Conservation (phyloP, 31 red algal species). For the Odonthalia washingtoniensis region DNA sequence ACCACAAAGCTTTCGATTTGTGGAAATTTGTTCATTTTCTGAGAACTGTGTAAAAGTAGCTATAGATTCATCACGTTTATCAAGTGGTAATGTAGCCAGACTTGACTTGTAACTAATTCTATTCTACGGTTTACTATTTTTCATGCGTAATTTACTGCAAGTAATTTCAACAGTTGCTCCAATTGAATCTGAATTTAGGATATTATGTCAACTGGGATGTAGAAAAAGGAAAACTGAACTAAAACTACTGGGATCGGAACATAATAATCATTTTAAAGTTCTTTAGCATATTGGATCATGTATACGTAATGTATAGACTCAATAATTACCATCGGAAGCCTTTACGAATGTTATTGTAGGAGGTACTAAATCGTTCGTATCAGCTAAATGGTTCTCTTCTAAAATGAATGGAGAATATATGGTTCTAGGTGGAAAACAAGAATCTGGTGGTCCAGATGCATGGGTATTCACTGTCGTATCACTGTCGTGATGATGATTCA, state of each 20-base stretch:
- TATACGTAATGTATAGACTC: slow-evolving; percentile 59
- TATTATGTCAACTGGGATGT: slow-evolving; percentile 54
- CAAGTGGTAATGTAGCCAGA: slow-evolving; percentile 43
- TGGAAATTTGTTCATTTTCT: slow-evolving; percentile 72
- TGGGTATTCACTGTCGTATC: slow-evolving; percentile 72
- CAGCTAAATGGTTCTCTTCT: slow-evolving; percentile 36
- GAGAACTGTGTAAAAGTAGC: slow-evolving; percentile 50
- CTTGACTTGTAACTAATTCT: no score
- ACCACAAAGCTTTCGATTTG: slow-evolving; percentile 27
- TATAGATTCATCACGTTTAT: slow-evolving; percentile 22
- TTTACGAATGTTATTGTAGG: slow-evolving; percentile 80
- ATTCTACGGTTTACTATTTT: slow-evolving; percentile 73
- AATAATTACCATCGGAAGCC: slow-evolving; percentile 67
- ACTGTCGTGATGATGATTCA: no score
- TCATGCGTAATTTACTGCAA: slow-evolving; percentile 72
- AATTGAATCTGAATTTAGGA: slow-evolving; percentile 73
- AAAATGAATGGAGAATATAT: slow-evolving; percentile 22
- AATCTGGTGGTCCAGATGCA: slow-evolving; percentile 61
- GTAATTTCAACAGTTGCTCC: slow-evolving; percentile 74
- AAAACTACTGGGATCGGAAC: slow-evolving; percentile 54
- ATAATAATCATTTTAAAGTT: slow-evolving; percentile 49
- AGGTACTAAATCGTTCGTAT: slow-evolving; percentile 32
- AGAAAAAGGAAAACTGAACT: slow-evolving; percentile 58
- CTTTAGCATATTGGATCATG: slow-evolving; percentile 66
- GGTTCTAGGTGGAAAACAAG: slow-evolving; percentile 32